Conservation (phyloP, 2,329 filamentous ascomycete species). For the Cladosporium sp. region DNA sequence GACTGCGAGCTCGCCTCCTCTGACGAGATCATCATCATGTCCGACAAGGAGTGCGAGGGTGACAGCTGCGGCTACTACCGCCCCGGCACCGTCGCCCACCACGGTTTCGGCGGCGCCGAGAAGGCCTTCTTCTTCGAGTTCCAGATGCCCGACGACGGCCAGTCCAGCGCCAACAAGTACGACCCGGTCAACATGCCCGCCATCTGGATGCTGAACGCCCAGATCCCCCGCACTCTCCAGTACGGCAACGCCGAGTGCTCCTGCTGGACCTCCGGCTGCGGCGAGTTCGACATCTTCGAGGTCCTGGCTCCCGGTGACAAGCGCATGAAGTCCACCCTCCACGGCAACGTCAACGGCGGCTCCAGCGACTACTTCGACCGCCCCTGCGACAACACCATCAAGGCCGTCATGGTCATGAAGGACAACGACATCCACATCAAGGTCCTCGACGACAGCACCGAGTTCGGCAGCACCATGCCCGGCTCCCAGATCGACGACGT, state of each 20-base stretch:
- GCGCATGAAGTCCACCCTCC: constrained; percentile 65
- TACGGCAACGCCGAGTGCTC: constrained; percentile 60
- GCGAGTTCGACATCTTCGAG: constrained; percentile 72
- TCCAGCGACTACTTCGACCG: constrained; percentile 67
- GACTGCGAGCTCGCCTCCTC: constrained; percentile 46
- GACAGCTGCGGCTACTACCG: constrained; percentile 36
- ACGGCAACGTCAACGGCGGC: constrained; percentile 56
- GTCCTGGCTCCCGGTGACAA: constrained; percentile 59
- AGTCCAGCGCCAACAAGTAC: constrained; percentile 34
- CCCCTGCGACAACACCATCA: constrained; percentile 54
- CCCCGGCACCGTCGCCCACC: constrained; percentile 39
- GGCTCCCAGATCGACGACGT: constrained; percentile 31
- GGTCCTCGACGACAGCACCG: constrained; percentile 35
- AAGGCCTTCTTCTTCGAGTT: constrained; percentile 72
- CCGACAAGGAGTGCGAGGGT: constrained; percentile 42
- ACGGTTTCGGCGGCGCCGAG: constrained; percentile 63
- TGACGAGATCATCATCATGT: constrained; percentile 48
- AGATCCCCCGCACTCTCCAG: constrained; percentile 64
- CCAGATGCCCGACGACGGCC: constrained; percentile 59
- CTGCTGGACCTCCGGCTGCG: constrained; percentile 65
- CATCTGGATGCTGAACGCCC: constrained; percentile 68
- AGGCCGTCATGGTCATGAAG: constrained; percentile 58
- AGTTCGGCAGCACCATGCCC: constrained; percentile 33
- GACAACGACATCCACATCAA: constrained; percentile 52
- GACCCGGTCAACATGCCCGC: constrained; percentile 59